phyloP scores from a whole-genome alignment of 768 basidiomycete species.

The Suillus luteus region DNA sequence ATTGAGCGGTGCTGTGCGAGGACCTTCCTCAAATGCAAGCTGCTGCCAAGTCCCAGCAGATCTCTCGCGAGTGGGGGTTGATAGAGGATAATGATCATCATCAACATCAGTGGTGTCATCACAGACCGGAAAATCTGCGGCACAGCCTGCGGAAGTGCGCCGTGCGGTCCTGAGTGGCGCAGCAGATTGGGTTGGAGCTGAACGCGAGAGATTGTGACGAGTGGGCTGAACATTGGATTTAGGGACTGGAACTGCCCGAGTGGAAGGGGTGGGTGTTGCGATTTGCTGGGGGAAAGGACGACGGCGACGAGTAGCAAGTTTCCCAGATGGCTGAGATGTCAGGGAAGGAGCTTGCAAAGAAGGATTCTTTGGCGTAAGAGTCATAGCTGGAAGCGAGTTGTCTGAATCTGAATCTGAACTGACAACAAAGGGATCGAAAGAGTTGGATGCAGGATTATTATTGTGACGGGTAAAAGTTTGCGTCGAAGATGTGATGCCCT shows the following conservation, averaged over 20 bases:
- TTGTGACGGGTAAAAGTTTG: conserved; percentile 29
- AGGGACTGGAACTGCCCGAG: conserved; percentile 56
- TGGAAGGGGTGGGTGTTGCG: conserved; percentile 38
- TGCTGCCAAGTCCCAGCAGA: conserved; percentile 35
- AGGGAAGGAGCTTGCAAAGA: conserved; percentile 40
- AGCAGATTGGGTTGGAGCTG: conserved; percentile 50
- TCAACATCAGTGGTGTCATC: conserved; percentile 65
- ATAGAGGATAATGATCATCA: conserved; percentile 44
- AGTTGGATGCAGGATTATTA: conserved; percentile 39
- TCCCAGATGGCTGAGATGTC: conserved; percentile 51
- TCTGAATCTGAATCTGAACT: conserved; percentile 47
- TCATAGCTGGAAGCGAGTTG: conserved; percentile 38
- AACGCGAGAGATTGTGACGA: conserved; percentile 44
- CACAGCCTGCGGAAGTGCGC: conserved; percentile 34
- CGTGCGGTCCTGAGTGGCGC: conserved; percentile 34
- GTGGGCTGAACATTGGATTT: conserved; percentile 21
- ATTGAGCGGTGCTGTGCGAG: conserved; percentile 54
- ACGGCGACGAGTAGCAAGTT: conserved; percentile 61
- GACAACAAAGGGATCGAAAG: conserved; percentile 51
- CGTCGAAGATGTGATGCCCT: conserved; percentile 41
- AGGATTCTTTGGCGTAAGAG: conserved; percentile 21
- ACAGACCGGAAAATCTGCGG: conserved; percentile 62
- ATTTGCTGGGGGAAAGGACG: conserved; percentile 37
- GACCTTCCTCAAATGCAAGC: conserved; percentile 40
- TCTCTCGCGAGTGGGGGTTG: conserved; percentile 56